Evolutionary conservation across 2,329 filamentous ascomycete genomes (phyloP).

Genomic region (Phyllosticta citribraziliensis): DNA sequence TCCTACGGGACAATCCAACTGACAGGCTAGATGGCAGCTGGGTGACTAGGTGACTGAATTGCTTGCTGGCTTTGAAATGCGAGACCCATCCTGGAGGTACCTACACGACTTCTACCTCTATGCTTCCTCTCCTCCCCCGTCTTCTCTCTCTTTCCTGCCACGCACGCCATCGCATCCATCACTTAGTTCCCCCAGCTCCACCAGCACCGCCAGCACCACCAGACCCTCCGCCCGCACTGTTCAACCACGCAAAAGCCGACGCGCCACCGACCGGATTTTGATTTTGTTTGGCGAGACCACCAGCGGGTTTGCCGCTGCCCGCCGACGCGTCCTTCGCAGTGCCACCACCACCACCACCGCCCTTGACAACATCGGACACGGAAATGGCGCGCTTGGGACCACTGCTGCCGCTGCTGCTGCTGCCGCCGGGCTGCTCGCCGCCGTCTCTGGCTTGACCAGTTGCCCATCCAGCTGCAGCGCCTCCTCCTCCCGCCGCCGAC

Average conservation of each 20-base stretch:
- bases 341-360: neutral
- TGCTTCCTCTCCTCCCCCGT: neutral
- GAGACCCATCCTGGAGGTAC: too few relatives aligned
- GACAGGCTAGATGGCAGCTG: too few relatives aligned
- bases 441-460: neutral
- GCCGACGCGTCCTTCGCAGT: neutral
- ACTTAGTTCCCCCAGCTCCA: neutral
- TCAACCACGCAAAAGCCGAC: slow-evolving; percentile 91
- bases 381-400: slow-evolving; percentile 4
- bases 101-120: neutral
- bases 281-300: neutral
- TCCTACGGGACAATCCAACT: too few relatives aligned
- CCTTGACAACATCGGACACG: neutral
- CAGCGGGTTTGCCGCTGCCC: neutral
- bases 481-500: slow-evolving; percentile 9
- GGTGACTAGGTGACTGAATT: too few relatives aligned
- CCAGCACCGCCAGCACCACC: neutral
- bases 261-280: slow-evolving; percentile 85
- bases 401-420: neutral
- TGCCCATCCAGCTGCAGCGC: slow-evolving; percentile 11
- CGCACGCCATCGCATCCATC: neutral
- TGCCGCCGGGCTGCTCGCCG: neutral
- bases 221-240: slow-evolving; percentile 20
- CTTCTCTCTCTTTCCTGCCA: too few relatives aligned
- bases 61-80: too few relatives aligned